Base-by-base conservation (phyloP, 169 alveolate species). In the Plasmodium coatneyi region DNA sequence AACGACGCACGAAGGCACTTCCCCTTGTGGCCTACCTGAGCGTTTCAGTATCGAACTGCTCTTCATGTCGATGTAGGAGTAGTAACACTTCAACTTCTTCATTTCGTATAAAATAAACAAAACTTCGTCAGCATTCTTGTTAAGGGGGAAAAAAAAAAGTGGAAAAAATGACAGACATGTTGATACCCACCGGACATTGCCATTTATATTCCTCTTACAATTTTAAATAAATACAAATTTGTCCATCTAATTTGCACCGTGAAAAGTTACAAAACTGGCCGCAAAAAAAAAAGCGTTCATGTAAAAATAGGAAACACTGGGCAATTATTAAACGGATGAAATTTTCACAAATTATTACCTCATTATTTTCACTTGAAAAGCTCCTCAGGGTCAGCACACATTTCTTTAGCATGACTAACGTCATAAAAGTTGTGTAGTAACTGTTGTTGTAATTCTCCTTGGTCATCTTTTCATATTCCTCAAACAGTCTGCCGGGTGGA, bases 401-500 rank as follows among this genome's bases (percentile, higher is more conserved):
- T 56, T 89, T 89, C 71, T 89, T 89, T 80, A 89, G 46, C 94
- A 89, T 60, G 41, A 79, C 43, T 79, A 89, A 39, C 41, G 94
- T 89, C 34, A 89, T 89, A 43, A 89, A 79, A 66, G 90, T 89
- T 3, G 83, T 89, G 71, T 89, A 89, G 72, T 78, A 79, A 41
- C 32, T 84, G 52, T 89, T 43, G 52, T 80, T 79, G 52, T 89
- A 56, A 89, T 89, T 78, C 25, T 89, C 89, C 56, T 43, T 71
- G 25, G 89, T 60, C 90, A 89, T 89, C 49, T 89, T 89, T 79
- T 89, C 94, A 36, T 89, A 89, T 80, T 89, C 90, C 54, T 89
- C 94, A 89, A 89, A 79, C 34, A 89, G 79, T 60, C 94, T 89
- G 49, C 16, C 43, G 39, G 80, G 36, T 25, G 56, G 32, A 25